Base-by-base conservation (phyloP, 345 rosid species). In the Rhizophora apiculata region DNA sequence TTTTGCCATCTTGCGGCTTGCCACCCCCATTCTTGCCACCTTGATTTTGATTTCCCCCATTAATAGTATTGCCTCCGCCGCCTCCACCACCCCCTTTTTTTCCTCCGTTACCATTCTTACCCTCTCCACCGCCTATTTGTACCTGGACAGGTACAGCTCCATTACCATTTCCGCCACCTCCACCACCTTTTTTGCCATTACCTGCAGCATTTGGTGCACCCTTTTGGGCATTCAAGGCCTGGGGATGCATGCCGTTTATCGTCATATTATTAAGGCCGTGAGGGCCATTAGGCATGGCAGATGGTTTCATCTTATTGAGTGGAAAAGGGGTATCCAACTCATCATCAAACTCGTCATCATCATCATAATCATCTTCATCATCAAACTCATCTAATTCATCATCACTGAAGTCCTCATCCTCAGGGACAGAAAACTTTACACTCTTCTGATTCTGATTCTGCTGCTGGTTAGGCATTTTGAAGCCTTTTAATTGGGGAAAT, bases 401-500 rank as follows among this genome's bases (percentile, higher is more conserved):
- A 10, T 82, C 94, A 51, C 68, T 80, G 0, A 65, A 70, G 0
- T 85, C 89, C 2, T 88, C 92, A 34, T 88, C 94, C 19, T 80
- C 91, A 29, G 72, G 31, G 2, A 20, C 8, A 22, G 68, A 64
- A 48, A 89, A 85, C 79, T 82, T 87, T 0, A 80, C 90, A 18
- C 79, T 76, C 66, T 86, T 89, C 70, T 82, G 92, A 63, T 79
- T 81, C 63, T 70, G 85, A 70, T 79, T 67, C 74, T 82, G 78
- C 57, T 46, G 74, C 60, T 53, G 69, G 64, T n/a, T 69, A 24
- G 89, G 89, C 78, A 84, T 72, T 66, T 89, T 91, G 58, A 84
- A 64, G 63, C 80, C 88, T 74, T 85, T 92, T 19, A 86, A 82
- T 29, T 87, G 93, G 18, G 91, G 83, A 31, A 84, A 78, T 79